Percentiles rank a stretch among this genome's conserved stretches.
Evolutionary conservation across 2,329 filamentous ascomycete species (phyloP).

Genomic region (Cladosporium sp.): DNA sequence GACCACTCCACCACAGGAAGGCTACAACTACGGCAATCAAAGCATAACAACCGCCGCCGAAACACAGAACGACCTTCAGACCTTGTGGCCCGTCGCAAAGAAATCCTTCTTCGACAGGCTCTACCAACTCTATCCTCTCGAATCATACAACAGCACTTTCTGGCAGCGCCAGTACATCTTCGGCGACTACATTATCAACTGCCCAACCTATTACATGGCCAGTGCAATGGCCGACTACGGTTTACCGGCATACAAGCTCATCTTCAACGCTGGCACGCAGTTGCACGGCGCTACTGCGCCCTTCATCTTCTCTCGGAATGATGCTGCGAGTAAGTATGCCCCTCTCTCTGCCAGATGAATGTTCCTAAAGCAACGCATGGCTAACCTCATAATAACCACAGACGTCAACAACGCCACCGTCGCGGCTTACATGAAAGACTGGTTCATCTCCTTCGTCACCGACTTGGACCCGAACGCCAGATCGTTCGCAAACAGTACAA

Average conservation of each 20-base stretch:
- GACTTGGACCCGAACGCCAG: conserved; percentile 31
- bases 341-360: background rate
- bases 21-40: conserved; percentile 32
- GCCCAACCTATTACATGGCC: conserved; percentile 36
- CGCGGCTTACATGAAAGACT: conserved; percentile 32
- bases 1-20: conserved; percentile 24
- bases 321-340: background rate
- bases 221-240: conserved; percentile 27
- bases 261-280: conserved; percentile 34
- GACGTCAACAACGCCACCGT: conserved; percentile 29
- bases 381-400: background rate
- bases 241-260: conserved; percentile 30
- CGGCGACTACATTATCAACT: conserved; percentile 43
- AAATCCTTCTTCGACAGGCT: conserved; percentile 37
- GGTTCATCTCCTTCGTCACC: conserved; percentile 32
- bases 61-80: conserved; percentile 27
- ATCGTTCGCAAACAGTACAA: conserved; percentile 12
- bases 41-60: conserved; percentile 25
- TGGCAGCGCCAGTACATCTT: conserved; percentile 37
- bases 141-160: conserved; percentile 34
- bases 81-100: conserved; percentile 33
- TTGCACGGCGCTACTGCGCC: conserved; percentile 28
- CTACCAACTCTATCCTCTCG: conserved; percentile 36
- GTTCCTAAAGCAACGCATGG: background rate
- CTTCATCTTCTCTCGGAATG: conserved; percentile 19